These are phyloP conservation scores for Rhizopogon salebrosus DNA, from an alignment of 768 basidiomycete species.

Conservation along the genomic window DNA sequence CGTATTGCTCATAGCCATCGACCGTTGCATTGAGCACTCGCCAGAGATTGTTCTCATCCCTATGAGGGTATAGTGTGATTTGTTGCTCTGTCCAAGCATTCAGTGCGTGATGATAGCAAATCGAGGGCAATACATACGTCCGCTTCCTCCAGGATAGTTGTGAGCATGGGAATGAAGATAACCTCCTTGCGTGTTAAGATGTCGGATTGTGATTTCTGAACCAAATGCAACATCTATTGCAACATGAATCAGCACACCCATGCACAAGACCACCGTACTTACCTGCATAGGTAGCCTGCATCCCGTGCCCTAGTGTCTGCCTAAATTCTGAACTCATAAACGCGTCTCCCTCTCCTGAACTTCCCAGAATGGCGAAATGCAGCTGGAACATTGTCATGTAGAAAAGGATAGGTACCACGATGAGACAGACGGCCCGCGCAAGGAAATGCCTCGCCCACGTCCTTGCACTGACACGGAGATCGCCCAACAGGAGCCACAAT, in stretches of 20 bases:
- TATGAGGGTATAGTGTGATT: slow-evolving; percentile 96
- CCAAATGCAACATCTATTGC: slow-evolving; percentile 76
- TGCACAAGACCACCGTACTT: slow-evolving; percentile 17
- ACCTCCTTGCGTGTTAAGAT: slow-evolving; percentile 97
- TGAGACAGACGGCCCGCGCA: slow-evolving; percentile 87
- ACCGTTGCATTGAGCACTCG: slow-evolving; percentile 71
- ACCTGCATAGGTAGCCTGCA: slow-evolving; percentile 93
- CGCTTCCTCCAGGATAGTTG: slow-evolving; percentile 84
- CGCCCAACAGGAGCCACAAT: slow-evolving; percentile 87
- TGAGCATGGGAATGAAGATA: slow-evolving; percentile 95
- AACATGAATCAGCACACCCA: not conserved
- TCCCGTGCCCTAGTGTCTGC: slow-evolving; percentile 83
- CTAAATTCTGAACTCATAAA: slow-evolving; percentile 99
- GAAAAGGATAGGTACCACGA: slow-evolving; percentile 76
- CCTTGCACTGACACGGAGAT: slow-evolving; percentile 69
- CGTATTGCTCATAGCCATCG: slow-evolving; percentile 34
- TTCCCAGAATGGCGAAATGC: slow-evolving; percentile 84
- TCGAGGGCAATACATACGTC: slow-evolving; percentile 52
- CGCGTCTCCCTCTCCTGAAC: slow-evolving; percentile 92
- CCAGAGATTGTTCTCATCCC: slow-evolving; percentile 97
- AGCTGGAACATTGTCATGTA: slow-evolving; percentile 98
- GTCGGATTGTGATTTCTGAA: slow-evolving; percentile 77
- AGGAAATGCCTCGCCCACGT: slow-evolving; percentile 81
- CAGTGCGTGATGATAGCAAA: not conserved
- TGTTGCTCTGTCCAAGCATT: slow-evolving; percentile 74